Percentiles rank a stretch among this genome's conserved stretches.
Evolutionary conservation across 495 filamentous ascomycete species (phyloP).

Genomic region (Talaromyces ruber): DNA sequence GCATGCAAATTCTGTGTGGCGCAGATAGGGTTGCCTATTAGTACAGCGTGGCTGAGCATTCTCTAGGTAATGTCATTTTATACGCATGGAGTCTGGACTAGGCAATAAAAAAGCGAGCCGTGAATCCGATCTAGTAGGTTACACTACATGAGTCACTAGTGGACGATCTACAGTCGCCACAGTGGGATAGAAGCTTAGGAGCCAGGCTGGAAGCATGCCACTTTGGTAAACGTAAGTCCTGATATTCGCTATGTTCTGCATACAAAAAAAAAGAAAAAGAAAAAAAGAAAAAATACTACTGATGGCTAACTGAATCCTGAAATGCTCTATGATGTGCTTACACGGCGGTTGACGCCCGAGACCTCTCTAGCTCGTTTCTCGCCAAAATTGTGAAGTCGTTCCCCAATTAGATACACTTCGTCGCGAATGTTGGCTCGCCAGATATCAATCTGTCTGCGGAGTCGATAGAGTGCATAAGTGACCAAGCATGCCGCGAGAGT

Average conservation of each 20-base stretch:
- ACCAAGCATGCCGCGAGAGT: slow-evolving; percentile 41
- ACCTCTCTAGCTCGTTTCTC: slow-evolving; percentile 42
- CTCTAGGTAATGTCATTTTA: not conserved
- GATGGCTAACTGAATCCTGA: not conserved
- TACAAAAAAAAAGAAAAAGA: not conserved
- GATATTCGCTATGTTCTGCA: not conserved
- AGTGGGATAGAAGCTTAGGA: not conserved
- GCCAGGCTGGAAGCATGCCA: not conserved
- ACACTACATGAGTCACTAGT: not conserved
- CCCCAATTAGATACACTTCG: slow-evolving; percentile 93
- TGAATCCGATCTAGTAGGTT: not conserved
- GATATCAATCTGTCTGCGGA: slow-evolving; percentile 46
- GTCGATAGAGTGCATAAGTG: slow-evolving; percentile 29
- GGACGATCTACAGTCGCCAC: not conserved
- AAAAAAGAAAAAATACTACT: not conserved
- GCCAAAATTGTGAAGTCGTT: slow-evolving; percentile 87
- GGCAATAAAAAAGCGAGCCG: not conserved
- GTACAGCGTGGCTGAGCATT: not conserved
- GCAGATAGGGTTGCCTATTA: not conserved
- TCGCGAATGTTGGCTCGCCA: slow-evolving; percentile 84
- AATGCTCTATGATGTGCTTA: slow-evolving; percentile 25
- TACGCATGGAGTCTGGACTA: not conserved
- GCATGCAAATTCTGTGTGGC: not conserved
- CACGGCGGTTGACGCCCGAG: slow-evolving; percentile 25
- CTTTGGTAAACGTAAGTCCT: not conserved